Conservation (phyloP, 1,284 basidiomycete species). For the Cronartium ribicola region DNA sequence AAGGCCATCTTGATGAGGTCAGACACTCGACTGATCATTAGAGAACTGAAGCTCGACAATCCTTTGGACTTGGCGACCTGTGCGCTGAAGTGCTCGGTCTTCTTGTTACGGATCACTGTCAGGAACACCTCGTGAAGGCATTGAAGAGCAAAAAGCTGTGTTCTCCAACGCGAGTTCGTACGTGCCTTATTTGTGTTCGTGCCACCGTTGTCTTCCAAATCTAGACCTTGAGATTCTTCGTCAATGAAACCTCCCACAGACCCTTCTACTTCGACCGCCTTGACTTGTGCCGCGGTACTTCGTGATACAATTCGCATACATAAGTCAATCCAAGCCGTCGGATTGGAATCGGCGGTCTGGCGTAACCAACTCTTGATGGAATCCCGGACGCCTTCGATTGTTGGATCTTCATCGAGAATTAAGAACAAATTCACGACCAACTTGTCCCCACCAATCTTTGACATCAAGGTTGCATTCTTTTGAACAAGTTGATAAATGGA, state of each 20-base stretch:
- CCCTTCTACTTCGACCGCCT: conserved; percentile 62
- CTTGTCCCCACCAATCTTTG: conserved; percentile 83
- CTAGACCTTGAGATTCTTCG: conserved; percentile 49
- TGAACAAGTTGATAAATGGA: conserved; percentile 96
- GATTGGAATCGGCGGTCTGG: conserved; percentile 86
- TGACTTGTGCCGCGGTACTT: conserved; percentile 14
- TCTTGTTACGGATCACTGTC: conserved; percentile 67
- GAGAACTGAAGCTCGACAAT: conserved; percentile 54
- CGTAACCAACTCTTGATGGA: conserved; percentile 93
- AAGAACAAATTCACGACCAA: conserved; percentile 92
- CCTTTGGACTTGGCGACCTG: conserved; percentile 56
- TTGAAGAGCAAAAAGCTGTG: conserved; percentile 87
- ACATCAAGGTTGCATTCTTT: conserved; percentile 85
- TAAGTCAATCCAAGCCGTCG: conserved; percentile 95
- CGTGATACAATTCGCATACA: conserved; percentile 94
- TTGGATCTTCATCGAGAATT: conserved; percentile 88
- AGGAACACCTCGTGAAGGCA: conserved; percentile 86
- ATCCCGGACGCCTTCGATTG: conserved; percentile 86
- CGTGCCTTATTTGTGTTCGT: conserved; percentile 20
- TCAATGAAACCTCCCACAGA: conserved; percentile 41
- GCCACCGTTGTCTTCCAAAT: conserved; percentile 42
- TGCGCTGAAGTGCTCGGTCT: conserved; percentile 75
- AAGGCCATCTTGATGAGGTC: conserved; percentile 98
- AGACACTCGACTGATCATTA: conserved; percentile 74
- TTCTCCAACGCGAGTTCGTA: conserved; percentile 75